Base-by-base conservation (phyloP, 208 protist genomes). In the Acanthamoeba sp. region DNA sequence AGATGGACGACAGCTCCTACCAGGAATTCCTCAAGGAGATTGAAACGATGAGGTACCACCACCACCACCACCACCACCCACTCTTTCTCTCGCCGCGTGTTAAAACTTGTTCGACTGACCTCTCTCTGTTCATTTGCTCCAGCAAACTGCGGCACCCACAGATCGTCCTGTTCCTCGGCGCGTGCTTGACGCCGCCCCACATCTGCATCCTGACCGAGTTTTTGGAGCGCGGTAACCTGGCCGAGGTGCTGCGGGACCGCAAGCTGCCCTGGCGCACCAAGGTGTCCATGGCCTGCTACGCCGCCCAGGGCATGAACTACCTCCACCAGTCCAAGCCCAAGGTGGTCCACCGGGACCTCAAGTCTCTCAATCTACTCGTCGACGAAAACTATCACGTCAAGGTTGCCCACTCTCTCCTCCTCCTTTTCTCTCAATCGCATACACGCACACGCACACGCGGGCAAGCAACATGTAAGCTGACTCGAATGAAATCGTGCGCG, bases 311-410 rank as follows among this genome's bases (percentile, higher is more conserved):
- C 27, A 91, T 91, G 85, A 91, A 91, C 57, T 91, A 91, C 36
- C 57, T 91, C 18, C 85, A 91, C n/a, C 85, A 91, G 59, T 91
- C 85, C 85, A 91, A 91, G 85, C 85, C 85, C 59, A 91, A 91
- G 85, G 59, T 91, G 27, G 85, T 91, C 24, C 85, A 91, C 40
- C 5, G 85, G 12, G 85, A 91, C 36, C 85, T 91, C 85, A 91
- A 91, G n/a, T 91, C 85, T 4, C 59, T 91, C 57, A 91, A 91
- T 32, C 57, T 91, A 1, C 85, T 91, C 59, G 85, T 91, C 14
- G 78, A 87, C 12, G 78, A 87, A 29, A 87, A 87, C 78, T 87
- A 87, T 29, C 78, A 87, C 45, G 78, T 87, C 42, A 87, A 87
- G 48, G 66, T 76, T 2, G 16, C 55, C 14, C 55, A 22, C n/a